Evolutionary conservation across 2,329 filamentous ascomycete species (phyloP), one percentile per base, ranked within the genome.

Genomic region (Epichloe uncinata): DNA sequence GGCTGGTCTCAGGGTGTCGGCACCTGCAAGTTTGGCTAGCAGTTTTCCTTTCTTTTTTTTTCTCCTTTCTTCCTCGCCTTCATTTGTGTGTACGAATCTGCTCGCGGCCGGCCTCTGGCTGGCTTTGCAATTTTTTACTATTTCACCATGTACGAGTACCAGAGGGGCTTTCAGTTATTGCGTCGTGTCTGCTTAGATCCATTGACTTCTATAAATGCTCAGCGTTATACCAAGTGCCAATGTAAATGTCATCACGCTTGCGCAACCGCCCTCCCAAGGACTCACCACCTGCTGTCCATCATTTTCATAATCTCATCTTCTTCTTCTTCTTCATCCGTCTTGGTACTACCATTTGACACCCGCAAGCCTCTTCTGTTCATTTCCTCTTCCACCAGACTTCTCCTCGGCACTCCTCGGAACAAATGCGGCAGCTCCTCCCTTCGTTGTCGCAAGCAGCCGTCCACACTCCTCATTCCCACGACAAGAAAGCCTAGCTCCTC

Each of bases 401-500:
- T 71, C 16, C 73, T 80, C 55, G 87, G 61, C 61, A 87, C 75
- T 3, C 71, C 73, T 38, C 61, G 61, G 2, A 63, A 59, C 15
- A 74, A 62, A 18, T 65, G 66, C n/a, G 70, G 69, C 69, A 79
- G 75, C 47, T 73, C 75, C 47, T 73, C 72, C 58, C 67, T 74
- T 60, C 86, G 81, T 41, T 73, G 73, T 52, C 67, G 68, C 49
- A 81, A 79, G 67, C 85, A 88, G 0, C 79, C 81, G 54, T 85
- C 82, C 49, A 94, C 70, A 59, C 90, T 96, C 54, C 81, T 73
- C 77, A 96, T 79, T 0, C 77, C 89, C 11, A 96, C 87, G 3
- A 95, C 89, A 51, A 97, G 67, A 58, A 97, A 97, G 0, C 93
- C 93, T 36, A 98, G 73, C 63, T 95, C 89, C 70, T 98, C 93